These are phyloP conservation scores for Sporothrix brunneoviolacea DNA, from an alignment of 2,329 filamentous ascomycete species.

Conservation along the genomic window DNA sequence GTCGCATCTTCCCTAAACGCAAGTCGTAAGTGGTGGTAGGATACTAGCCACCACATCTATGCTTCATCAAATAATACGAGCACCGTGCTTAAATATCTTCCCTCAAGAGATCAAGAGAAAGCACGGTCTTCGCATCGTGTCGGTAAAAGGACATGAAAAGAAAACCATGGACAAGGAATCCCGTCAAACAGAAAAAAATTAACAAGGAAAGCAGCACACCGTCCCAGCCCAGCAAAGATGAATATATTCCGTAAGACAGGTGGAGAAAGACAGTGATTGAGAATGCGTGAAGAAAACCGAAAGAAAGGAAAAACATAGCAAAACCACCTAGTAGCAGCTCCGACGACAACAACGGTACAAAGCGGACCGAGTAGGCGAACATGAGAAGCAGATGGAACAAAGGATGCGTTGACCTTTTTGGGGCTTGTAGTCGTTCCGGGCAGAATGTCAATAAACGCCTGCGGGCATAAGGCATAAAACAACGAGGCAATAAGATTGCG, in stretches of 20 bases:
- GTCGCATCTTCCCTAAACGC: neutral
- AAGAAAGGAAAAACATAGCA: neutral
- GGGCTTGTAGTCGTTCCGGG: too few relatives aligned
- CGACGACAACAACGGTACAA: too few relatives aligned
- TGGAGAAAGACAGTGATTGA: neutral
- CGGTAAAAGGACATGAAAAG: neutral
- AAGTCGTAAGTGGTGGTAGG: neutral
- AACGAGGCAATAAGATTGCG: too few relatives aligned
- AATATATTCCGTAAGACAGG: too few relatives aligned
- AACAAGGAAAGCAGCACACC: neutral
- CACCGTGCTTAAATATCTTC: neutral
- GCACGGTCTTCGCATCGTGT: neutral
- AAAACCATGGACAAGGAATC: neutral
- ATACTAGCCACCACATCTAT: neutral
- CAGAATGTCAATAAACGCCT: neutral
- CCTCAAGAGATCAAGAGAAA: neutral
- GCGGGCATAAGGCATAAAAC: too few relatives aligned
- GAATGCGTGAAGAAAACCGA: constrained; percentile 2
- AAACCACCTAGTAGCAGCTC: too few relatives aligned
- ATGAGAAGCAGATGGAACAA: neutral
- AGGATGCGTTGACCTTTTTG: neutral
- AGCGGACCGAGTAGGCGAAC: too few relatives aligned
- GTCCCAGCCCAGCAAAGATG: neutral
- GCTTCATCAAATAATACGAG: neutral
- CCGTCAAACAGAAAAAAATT: neutral